Base-by-base conservation (phyloP, 495 filamentous ascomycete genomes). In the Pseudomonodictys pantanalensis region DNA sequence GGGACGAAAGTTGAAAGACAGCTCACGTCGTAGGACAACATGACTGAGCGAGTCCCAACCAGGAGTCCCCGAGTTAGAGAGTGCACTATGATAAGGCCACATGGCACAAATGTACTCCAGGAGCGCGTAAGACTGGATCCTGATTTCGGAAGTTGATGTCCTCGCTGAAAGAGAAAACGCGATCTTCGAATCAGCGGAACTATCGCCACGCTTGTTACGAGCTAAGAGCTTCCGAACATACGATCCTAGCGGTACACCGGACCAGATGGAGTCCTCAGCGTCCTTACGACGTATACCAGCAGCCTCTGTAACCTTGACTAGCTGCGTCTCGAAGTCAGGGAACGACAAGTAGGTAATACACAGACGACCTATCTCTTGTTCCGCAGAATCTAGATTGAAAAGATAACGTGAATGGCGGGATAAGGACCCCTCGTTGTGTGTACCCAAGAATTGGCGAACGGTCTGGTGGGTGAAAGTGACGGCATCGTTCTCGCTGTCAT, bases 401-500 rank as follows among this genome's bases (percentile, higher is more conserved):
- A 54, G 52, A 26, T 39, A 9, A 17, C 3, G 54, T 24, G 17
- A 3, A 25, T 1, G 12, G 17, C 6, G 4, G 9, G 1, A 20
- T 26, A 22, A 26, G 42, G 46, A 20, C 3, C 33, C 22, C 18
- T 15, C 10, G 25, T 9, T 22, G 12, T 12, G 10, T 15, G 18
- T 12, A 32, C 26, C 42, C 2, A 70, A 33, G 46, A 60, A 70
- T 33, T 68, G 57, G 28, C 54, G 41, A 43, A 70, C 50, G 11
- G 62, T 68, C 23, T 66, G 55, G 46, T 70, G 68, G 7, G 68
- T 65, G 6, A 68, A 56, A 8, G 28, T 48, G 20, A 70, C 61
- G n/a, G 58, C 58, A 3, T 44, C 24, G 28, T 70, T 58, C n/a
- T 55, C 45, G 26, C 38, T 26, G 30, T 65, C 46, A 29, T 53